A percentile compares a stretch with the other conserved stretches of the same genome.
Evolutionary conservation across 257 asterid species (phyloP).

Genomic region (Plectranthus barbatus): DNA sequence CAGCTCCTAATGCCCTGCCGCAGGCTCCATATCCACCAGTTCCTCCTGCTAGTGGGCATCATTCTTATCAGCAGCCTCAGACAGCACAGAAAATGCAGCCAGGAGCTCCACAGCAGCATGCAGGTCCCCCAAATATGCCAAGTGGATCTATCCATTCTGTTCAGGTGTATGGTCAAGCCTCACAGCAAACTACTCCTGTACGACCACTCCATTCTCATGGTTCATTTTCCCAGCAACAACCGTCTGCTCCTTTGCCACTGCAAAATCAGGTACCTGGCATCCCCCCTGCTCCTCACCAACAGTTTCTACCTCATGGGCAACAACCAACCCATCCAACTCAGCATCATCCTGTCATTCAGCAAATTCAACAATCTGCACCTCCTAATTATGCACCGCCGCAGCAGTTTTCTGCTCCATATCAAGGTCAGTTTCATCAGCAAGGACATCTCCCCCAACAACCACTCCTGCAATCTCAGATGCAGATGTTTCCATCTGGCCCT

Average conservation of each 20-base stretch:
- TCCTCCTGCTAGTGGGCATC: constrained; percentile 52
- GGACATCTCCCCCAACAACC: constrained; percentile 41
- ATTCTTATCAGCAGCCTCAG: constrained; percentile 56
- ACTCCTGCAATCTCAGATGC: constrained; percentile 45
- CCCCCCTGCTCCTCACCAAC: constrained; percentile 42
- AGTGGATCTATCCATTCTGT: constrained; percentile 41
- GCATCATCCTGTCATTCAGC: constrained; percentile 43
- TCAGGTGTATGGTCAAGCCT: constrained; percentile 45
- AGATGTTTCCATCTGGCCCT: constrained; percentile 47
- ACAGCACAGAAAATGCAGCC: constrained; percentile 43
- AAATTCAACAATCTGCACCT: constrained; percentile 41
- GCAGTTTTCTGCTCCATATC: constrained; percentile 38
- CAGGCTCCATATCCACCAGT: constrained; percentile 39
- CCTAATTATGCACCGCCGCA: constrained; percentile 56
- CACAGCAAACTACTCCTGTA: constrained; percentile 42
- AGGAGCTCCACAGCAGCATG: constrained; percentile 41
- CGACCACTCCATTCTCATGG: constrained; percentile 49
- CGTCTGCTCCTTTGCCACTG: constrained; percentile 30
- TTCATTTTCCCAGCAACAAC: constrained; percentile 40
- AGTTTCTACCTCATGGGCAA: constrained; percentile 46
- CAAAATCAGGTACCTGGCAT: constrained; percentile 37
- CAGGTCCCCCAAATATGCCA: constrained; percentile 26
- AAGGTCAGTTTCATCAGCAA: constrained; percentile 47
- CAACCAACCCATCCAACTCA: constrained; percentile 36
- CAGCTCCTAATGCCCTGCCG: constrained; percentile 27